Conservation (phyloP, 176 grass and related monocot genomes). For the Zizania latifolia region DNA sequence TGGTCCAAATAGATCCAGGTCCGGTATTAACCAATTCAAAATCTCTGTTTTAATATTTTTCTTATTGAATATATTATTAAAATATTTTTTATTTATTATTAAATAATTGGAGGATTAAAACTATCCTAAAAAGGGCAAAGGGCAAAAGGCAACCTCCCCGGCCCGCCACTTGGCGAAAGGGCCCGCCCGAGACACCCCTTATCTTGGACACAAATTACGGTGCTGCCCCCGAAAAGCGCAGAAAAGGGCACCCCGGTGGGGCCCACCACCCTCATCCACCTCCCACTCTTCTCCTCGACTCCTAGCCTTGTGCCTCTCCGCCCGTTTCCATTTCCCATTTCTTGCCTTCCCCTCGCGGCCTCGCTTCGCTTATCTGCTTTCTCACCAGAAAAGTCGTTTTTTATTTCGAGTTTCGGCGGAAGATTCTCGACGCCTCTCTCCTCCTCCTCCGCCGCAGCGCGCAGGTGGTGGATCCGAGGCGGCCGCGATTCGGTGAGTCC, state of each 20-base stretch:
- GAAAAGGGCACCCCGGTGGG: slow-evolving; percentile 20
- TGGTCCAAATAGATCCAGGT: too few relatives aligned
- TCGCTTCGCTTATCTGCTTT: neutral
- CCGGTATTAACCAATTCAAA: too few relatives aligned
- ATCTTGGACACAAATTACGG: slow-evolving; percentile 29
- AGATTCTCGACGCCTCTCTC: neutral
- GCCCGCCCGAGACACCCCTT: neutral
- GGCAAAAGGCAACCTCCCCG: neutral
- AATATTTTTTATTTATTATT: too few relatives aligned
- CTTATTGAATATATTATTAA: too few relatives aligned
- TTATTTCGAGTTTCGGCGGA: neutral
- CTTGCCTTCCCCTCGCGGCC: neutral
- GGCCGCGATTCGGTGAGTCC: slow-evolving; percentile 32
- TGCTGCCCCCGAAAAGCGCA: slow-evolving; percentile 41
- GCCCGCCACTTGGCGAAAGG: slow-evolving; percentile 36
- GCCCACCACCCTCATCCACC: neutral
- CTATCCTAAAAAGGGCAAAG: neutral
- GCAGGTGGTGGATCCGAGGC: neutral
- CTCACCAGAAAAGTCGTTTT: neutral
- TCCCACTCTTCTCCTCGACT: neutral
- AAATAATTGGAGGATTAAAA: neutral
- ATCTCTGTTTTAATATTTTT: too few relatives aligned
- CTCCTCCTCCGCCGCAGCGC: neutral
- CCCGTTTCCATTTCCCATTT: neutral
- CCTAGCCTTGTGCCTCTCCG: neutral